Evolutionary conservation across 1,139 yeast genomes (phyloP).

Genomic region (Yamadazyma membranifaciens): DNA sequence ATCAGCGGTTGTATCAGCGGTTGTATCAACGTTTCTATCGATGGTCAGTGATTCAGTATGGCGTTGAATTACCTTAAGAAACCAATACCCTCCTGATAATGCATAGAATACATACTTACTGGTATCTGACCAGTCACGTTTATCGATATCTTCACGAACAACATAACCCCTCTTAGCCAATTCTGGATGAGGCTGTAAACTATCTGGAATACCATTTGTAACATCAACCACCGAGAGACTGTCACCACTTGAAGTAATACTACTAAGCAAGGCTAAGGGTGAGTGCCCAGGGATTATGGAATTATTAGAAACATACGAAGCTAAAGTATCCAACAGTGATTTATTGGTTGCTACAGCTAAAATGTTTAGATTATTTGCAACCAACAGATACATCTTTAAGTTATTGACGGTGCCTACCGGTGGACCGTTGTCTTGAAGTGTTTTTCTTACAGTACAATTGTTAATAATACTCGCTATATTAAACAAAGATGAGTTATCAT

Average conservation of each 20-base stretch:
- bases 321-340: background rate
- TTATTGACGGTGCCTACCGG: background rate
- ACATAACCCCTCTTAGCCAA: slow-evolving; percentile 1
- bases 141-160: background rate
- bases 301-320: background rate
- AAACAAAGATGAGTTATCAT: background rate
- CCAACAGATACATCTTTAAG: slow-evolving; percentile 1
- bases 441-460: background rate
- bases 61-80: background rate
- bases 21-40: background rate
- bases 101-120: background rate
- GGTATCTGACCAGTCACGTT: background rate
- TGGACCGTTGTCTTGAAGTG: background rate
- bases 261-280: background rate
- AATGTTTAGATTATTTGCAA: background rate
- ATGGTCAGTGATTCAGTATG: background rate
- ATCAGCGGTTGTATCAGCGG: background rate
- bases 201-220: slow-evolving; percentile 1
- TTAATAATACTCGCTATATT: background rate
- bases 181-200: slow-evolving; percentile 1
- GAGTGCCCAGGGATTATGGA: background rate
- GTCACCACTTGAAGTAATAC: background rate
- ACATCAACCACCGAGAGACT: slow-evolving; percentile 1
- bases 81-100: background rate
- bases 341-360: background rate